Evolutionary conservation across 495 filamentous ascomycete genomes (phyloP).

Genomic region (Durotheca rogersii): DNA sequence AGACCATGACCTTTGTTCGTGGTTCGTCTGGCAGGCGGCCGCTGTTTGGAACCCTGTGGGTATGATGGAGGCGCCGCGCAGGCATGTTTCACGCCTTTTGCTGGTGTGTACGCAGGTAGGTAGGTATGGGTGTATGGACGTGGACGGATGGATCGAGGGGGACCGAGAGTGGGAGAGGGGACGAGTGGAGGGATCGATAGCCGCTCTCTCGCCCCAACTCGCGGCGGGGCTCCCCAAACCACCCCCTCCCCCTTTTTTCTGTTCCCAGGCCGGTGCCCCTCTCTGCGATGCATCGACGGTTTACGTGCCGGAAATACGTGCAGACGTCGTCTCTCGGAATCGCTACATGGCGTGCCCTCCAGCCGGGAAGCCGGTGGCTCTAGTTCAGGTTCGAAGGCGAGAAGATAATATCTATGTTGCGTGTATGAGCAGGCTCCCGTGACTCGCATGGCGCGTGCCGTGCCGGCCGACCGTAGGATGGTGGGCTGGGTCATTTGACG

Average conservation of each 20-base stretch:
- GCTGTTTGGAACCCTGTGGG: constrained; percentile 16
- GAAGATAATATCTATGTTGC: background rate
- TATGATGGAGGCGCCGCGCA: constrained; percentile 28
- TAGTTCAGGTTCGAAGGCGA: too few relatives aligned
- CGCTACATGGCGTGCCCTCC: too few relatives aligned
- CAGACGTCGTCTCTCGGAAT: background rate
- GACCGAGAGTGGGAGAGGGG: too few relatives aligned
- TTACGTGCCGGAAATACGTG: constrained; percentile 4
- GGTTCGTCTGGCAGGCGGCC: constrained; percentile 3
- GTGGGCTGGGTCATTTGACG: constrained; percentile 24
- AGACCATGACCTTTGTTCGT: too few relatives aligned
- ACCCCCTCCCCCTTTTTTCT: constrained; percentile 1
- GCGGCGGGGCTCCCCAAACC: constrained; percentile 7
- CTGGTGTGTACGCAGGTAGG: too few relatives aligned
- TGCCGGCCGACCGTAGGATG: constrained; percentile 12
- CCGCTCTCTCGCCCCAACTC: constrained; percentile 10
- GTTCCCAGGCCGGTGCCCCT: background rate
- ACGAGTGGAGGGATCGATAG: too few relatives aligned
- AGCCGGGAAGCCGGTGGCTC: too few relatives aligned
- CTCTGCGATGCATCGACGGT: background rate
- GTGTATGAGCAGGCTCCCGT: background rate
- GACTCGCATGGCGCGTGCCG: constrained; percentile 2
- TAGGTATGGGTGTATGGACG: too few relatives aligned
- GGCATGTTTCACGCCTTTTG: constrained; percentile 27
- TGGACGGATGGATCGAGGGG: background rate